Evolutionary conservation across 2,329 filamentous ascomycete genomes (phyloP).

Genomic region (Camillea tinctor): DNA sequence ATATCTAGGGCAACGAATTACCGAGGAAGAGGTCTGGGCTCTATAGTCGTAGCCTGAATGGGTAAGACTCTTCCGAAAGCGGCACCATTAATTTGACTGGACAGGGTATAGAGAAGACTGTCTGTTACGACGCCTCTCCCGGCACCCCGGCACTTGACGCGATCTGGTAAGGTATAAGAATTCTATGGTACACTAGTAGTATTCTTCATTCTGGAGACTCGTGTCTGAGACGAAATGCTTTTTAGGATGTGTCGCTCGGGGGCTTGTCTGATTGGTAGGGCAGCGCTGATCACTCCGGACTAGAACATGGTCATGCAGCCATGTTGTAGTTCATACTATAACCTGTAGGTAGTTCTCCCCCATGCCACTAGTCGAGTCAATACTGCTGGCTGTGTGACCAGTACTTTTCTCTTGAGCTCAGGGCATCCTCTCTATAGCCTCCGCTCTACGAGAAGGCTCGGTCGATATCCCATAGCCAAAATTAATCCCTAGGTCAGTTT

Average conservation of each 20-base stretch:
- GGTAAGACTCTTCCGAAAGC: background rate
- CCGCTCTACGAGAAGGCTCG: no score
- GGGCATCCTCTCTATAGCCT: no score
- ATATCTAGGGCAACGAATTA: background rate
- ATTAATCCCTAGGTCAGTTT: no score
- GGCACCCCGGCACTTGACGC: background rate
- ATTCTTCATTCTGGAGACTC: background rate
- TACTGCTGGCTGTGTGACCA: no score
- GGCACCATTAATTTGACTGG: background rate
- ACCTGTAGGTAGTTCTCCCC: no score
- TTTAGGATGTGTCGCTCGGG: background rate
- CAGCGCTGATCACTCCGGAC: background rate
- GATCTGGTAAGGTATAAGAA: background rate
- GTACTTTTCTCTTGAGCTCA: no score
- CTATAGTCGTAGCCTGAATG: background rate
- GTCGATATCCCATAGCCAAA: no score
- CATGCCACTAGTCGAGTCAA: no score
- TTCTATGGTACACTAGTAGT: background rate
- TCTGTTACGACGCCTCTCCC: background rate
- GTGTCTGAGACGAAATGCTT: background rate
- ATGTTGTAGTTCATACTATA: no score
- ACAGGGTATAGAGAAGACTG: background rate
- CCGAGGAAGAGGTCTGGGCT: background rate
- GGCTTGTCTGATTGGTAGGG: background rate
- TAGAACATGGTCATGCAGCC: background rate